Evolutionary conservation across 1,139 yeast species (phyloP).

Genomic region (Lodderomyces parapsilosis): DNA sequence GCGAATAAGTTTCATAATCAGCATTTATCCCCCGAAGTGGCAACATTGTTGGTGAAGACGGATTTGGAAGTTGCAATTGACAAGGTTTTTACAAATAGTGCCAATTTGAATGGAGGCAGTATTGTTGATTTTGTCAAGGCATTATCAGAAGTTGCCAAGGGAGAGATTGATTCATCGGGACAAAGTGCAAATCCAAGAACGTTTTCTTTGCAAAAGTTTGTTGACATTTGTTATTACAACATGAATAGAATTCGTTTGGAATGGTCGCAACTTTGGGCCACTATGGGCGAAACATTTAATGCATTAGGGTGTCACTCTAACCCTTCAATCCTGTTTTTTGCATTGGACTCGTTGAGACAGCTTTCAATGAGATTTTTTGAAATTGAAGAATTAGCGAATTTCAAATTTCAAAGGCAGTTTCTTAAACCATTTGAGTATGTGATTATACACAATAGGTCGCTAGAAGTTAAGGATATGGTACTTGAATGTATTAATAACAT

Average conservation of each 20-base stretch:
- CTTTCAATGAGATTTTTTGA: constrained; percentile 89
- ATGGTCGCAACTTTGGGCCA: constrained; percentile 95
- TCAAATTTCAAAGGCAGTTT: constrained; percentile 93
- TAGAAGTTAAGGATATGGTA: constrained; percentile 84
- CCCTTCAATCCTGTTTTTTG: constrained; percentile 78
- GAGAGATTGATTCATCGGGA: constrained; percentile 89
- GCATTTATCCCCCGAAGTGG: constrained; percentile 37
- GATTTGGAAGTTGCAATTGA: constrained; percentile 86
- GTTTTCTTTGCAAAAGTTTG: constrained; percentile 90
- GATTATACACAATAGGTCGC: constrained; percentile 61
- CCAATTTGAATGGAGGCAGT: constrained; percentile 76
- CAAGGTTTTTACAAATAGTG: constrained; percentile 80
- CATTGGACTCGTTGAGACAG: constrained; percentile 91
- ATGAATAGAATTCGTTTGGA: constrained; percentile 95
- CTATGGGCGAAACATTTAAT: constrained; percentile 88
- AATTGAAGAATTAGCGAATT: constrained; percentile 90
- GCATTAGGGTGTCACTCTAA: constrained; percentile 81
- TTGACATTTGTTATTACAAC: constrained; percentile 95
- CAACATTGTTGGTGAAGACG: constrained; percentile 61
- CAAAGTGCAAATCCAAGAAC: constrained; percentile 81
- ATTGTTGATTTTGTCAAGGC: constrained; percentile 87
- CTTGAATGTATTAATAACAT: constrained; percentile 87
- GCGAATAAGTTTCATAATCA: constrained; percentile 46
- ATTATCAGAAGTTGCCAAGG: constrained; percentile 79
- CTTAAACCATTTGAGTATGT: constrained; percentile 87